Conservation (phyloP, 495 filamentous ascomycete genomes). For the Xylaria longipes region DNA sequence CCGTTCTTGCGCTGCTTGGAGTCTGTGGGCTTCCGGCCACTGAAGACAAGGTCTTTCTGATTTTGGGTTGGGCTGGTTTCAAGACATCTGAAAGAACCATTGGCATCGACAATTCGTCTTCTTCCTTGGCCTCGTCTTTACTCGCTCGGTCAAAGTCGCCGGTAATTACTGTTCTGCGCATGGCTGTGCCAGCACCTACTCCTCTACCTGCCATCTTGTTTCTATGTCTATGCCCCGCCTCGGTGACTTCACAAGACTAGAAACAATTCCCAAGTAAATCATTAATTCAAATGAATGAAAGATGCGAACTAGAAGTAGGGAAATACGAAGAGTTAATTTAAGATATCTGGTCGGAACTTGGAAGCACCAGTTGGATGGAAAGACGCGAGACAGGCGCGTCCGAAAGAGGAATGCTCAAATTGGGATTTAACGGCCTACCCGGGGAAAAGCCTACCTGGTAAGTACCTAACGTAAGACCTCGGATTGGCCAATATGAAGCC, state of each 20-base stretch:
- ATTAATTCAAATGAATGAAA: not conserved
- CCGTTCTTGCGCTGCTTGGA: conserved; percentile 1
- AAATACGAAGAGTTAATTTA: not conserved
- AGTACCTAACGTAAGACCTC: not conserved
- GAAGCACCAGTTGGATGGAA: not conserved
- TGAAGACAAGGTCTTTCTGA: conserved; percentile 16
- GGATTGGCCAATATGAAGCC: not conserved
- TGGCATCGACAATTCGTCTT: conserved; percentile 20
- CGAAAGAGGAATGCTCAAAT: conserved; percentile 4
- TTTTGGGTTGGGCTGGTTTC: conserved; percentile 18
- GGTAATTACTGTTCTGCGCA: not conserved
- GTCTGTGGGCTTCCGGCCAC: conserved; percentile 19
- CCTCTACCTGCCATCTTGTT: not conserved
- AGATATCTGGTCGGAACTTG: not conserved
- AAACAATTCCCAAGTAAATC: not conserved
- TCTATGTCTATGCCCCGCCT: not conserved
- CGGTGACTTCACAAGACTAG: not conserved
- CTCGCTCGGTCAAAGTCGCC: not conserved
- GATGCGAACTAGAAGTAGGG: not conserved
- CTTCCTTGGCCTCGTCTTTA: conserved; percentile 11
- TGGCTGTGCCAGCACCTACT: not conserved
- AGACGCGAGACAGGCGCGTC: conserved; percentile 31
- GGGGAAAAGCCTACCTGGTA: not conserved
- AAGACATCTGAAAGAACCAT: conserved; percentile 32
- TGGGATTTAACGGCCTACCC: not conserved